Conservation (phyloP, 495 filamentous ascomycete species). For the Penicillium parvum region DNA sequence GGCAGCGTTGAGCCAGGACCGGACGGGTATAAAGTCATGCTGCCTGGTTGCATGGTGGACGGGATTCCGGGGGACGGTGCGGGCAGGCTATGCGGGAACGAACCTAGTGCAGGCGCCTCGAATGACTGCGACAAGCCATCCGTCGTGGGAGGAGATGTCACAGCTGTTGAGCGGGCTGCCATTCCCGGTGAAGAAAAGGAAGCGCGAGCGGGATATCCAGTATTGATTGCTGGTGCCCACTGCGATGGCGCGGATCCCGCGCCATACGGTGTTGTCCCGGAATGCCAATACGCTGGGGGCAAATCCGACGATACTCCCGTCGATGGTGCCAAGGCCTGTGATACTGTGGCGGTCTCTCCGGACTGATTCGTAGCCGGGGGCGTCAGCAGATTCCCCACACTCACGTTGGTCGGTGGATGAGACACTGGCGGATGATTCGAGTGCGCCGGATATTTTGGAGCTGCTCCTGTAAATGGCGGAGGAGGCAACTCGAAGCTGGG, state of each 20-base stretch:
- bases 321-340: slow-evolving; percentile 46
- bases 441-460: slow-evolving; percentile 41
- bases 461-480: slow-evolving; percentile 28
- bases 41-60: slow-evolving; percentile 11
- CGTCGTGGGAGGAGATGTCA: slow-evolving; percentile 49
- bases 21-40: slow-evolving; percentile 27
- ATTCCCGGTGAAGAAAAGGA: slow-evolving; percentile 55
- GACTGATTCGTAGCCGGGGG: slow-evolving; percentile 57
- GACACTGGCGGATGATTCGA: slow-evolving; percentile 28
- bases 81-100: slow-evolving; percentile 53
- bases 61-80: slow-evolving; percentile 37
- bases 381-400: slow-evolving; percentile 58
- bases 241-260: slow-evolving; percentile 40
- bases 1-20: slow-evolving; percentile 59
- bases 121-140: slow-evolving; percentile 50
- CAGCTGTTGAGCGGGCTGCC: slow-evolving; percentile 36
- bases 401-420: slow-evolving; percentile 46
- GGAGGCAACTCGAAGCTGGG: slow-evolving; percentile 61
- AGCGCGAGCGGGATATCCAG: slow-evolving; percentile 38
- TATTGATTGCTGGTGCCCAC: slow-evolving; percentile 40
- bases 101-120: slow-evolving; percentile 53
- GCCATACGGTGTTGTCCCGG: slow-evolving; percentile 51
- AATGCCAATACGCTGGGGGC: slow-evolving; percentile 43
- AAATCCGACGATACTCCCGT: slow-evolving; percentile 44
- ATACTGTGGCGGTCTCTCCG: slow-evolving; percentile 50